phyloP scores from a whole-genome alignment of 192 early-diverging fungal genomes.

The Coemansia sp. region DNA sequence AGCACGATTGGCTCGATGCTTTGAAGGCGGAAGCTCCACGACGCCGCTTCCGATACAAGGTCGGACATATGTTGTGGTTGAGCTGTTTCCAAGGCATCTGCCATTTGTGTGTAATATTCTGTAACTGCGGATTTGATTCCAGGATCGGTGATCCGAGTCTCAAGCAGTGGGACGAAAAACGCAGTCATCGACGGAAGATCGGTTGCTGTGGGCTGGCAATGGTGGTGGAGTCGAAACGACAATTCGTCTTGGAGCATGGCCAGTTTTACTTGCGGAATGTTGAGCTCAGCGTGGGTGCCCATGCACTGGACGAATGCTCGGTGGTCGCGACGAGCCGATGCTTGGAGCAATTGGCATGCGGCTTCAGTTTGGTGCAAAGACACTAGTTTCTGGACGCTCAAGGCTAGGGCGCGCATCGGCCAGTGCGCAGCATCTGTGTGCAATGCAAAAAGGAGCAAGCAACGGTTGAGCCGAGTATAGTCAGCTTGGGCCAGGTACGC shows the following conservation, averaged over 20 bases:
- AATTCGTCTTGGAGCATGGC: conserved; percentile 21
- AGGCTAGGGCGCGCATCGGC: conserved; percentile 24
- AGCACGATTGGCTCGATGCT: conserved; percentile 6
- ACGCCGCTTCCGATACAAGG: conserved; percentile 21
- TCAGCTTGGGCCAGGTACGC: neutral
- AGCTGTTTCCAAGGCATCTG: neutral
- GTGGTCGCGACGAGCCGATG: neutral
- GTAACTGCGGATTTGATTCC: neutral
- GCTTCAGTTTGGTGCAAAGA: neutral
- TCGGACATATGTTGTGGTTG: too few relatives aligned
- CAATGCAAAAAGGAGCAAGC: neutral
- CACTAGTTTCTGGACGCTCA: conserved; percentile 8
- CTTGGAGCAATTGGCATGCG: conserved; percentile 12
- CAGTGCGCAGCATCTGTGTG: conserved; percentile 15
- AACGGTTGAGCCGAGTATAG: too few relatives aligned
- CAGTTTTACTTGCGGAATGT: neutral
- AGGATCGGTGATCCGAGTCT: neutral
- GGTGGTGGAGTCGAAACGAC: conserved; percentile 10
- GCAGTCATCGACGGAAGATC: conserved; percentile 5
- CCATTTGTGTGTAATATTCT: conserved; percentile 7
- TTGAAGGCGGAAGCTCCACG: conserved; percentile 20
- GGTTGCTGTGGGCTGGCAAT: neutral
- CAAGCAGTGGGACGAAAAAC: conserved; percentile 13
- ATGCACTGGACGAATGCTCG: conserved; percentile 5
- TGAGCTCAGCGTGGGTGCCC: neutral